Evolutionary conservation across 2,329 filamentous ascomycete species (phyloP).

Genomic region (Ambrosiella cleistominuta): DNA sequence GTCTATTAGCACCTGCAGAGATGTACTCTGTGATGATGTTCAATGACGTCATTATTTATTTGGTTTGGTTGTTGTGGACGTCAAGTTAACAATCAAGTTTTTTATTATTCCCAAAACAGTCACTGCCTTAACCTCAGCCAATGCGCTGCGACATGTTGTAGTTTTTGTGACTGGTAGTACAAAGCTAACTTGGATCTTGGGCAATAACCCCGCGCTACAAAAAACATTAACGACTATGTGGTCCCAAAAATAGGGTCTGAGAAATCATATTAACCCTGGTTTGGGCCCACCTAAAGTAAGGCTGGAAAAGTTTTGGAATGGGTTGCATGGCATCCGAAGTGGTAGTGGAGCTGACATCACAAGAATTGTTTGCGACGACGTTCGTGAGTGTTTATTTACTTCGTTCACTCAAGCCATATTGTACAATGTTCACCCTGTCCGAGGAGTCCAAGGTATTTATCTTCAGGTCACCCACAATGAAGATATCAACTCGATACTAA

Average conservation of each 20-base stretch:
- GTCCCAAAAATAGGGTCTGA: background rate
- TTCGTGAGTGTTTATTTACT: background rate
- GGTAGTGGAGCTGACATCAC: background rate
- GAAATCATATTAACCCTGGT: background rate
- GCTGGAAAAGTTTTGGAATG: slow-evolving; percentile 12
- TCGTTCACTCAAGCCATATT: background rate
- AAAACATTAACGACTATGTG: background rate
- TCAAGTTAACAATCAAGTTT: background rate
- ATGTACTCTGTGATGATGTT: slow-evolving; percentile 34
- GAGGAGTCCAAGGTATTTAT: slow-evolving; percentile 80
- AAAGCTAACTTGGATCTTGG: slow-evolving; percentile 2
- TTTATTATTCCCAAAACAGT: slow-evolving; percentile 11
- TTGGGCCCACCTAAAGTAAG: slow-evolving; percentile 7
- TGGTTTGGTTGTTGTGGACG: background rate
- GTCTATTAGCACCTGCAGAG: slow-evolving; percentile 73
- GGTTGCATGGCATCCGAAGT: background rate
- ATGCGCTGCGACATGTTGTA: background rate
- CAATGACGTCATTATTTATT: slow-evolving; percentile 16
- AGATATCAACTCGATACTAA: background rate
- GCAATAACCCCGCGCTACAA: slow-evolving; percentile 3
- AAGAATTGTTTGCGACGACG: background rate
- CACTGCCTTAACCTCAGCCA: background rate
- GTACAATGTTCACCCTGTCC: slow-evolving; percentile 49
- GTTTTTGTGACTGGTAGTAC: slow-evolving; percentile 10
- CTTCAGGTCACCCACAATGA: background rate